Conservation (phyloP, 805 yeast genomes). For the Kluyveromyces lactis region DNA sequence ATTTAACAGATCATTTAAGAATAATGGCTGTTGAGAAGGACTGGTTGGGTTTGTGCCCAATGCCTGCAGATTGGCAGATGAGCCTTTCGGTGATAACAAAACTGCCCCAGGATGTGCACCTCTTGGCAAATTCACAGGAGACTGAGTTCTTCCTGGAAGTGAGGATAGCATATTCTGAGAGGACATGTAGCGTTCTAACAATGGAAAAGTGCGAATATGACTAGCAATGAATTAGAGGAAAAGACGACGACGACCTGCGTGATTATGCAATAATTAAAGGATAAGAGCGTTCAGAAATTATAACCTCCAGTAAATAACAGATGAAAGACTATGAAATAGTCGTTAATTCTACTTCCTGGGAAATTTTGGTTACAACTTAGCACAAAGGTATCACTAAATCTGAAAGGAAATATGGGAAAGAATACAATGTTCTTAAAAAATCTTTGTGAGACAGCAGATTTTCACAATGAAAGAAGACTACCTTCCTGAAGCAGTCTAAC, state of each 20-base stretch:
- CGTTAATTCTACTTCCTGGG: too few relatives aligned
- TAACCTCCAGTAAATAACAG: too few relatives aligned
- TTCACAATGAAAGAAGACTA: not conserved
- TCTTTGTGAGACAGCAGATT: too few relatives aligned
- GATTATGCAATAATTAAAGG: not conserved
- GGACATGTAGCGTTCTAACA: not conserved
- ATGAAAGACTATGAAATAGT: too few relatives aligned
- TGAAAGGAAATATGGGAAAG: too few relatives aligned
- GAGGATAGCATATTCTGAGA: slow-evolving; percentile 4
- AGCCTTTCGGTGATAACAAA: slow-evolving; percentile 28
- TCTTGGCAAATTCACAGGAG: slow-evolving; percentile 21
- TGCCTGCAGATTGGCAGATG: slow-evolving; percentile 15
- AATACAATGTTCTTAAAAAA: too few relatives aligned
- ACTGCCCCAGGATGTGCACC: slow-evolving; percentile 37
- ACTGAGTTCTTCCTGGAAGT: slow-evolving; percentile 21
- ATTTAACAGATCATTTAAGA: slow-evolving; percentile 19
- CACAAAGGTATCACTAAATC: too few relatives aligned
- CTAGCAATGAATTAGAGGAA: too few relatives aligned
- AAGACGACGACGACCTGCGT: slow-evolving; percentile 2
- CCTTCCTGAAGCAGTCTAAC: not conserved
- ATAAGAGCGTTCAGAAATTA: too few relatives aligned
- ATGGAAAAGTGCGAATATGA: too few relatives aligned
- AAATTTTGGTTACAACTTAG: too few relatives aligned
- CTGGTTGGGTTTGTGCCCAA: slow-evolving; percentile 7
- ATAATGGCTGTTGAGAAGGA: slow-evolving; percentile 10